phyloP scores from a whole-genome alignment of 805 yeast species.

The Candida lessepsii region DNA sequence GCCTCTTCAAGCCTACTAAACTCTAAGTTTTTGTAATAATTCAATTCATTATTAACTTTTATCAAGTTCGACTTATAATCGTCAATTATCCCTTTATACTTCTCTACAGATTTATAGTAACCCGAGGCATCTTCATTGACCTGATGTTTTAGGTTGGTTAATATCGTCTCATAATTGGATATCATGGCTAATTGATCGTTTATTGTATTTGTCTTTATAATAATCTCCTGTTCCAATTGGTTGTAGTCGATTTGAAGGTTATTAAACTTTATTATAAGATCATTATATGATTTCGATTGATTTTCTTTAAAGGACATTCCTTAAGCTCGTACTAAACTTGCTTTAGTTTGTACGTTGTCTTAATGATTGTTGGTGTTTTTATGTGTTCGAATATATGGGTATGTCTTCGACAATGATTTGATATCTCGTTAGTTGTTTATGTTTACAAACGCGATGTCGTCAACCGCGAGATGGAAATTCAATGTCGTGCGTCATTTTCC shows the following conservation, averaged over 20 bases:
- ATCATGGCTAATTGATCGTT: slow-evolving; percentile 28
- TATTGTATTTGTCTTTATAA: slow-evolving; percentile 22
- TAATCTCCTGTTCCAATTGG: slow-evolving; percentile 33
- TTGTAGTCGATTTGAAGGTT: slow-evolving; percentile 24
- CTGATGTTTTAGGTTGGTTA: slow-evolving; percentile 24
- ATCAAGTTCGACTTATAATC: slow-evolving; percentile 29
- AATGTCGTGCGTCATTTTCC: too few relatives aligned
- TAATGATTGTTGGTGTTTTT: too few relatives aligned
- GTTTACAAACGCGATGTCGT: slow-evolving; percentile 6
- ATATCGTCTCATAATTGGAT: slow-evolving; percentile 25
- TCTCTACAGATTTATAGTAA: slow-evolving; percentile 29
- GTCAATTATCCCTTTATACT: slow-evolving; percentile 32
- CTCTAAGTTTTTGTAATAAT: slow-evolving; percentile 16
- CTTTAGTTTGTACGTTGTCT: background rate
- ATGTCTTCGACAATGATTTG: background rate
- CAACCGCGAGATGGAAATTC: background rate
- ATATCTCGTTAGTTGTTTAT: slow-evolving; percentile 4
- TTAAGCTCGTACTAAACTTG: background rate
- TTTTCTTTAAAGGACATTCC: slow-evolving; percentile 11
- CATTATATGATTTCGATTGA: slow-evolving; percentile 26
- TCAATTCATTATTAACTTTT: slow-evolving; percentile 20
- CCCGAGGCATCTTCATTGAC: slow-evolving; percentile 27
- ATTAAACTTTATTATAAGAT: slow-evolving; percentile 28
- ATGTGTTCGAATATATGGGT: background rate
- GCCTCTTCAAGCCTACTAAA: slow-evolving; percentile 10